These are phyloP conservation scores for Metroxylon sagu DNA, from an alignment of 176 grass and related monocot species.

Conservation along the genomic window DNA sequence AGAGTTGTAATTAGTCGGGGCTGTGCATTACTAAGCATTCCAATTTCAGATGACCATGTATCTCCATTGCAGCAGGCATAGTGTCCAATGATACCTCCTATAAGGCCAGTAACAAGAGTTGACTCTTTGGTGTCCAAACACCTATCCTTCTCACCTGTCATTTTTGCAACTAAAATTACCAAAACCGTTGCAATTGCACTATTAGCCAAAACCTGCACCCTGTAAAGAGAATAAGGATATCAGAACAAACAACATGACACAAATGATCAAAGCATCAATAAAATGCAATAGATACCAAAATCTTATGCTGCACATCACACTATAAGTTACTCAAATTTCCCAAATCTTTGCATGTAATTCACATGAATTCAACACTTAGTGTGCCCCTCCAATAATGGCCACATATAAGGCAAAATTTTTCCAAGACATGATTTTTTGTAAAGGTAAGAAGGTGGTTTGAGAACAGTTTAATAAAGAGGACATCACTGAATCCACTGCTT, in stretches of 20 bases:
- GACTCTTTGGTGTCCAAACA: constrained; percentile 79
- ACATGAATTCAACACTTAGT: too few species aligned
- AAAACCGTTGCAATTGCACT: constrained; percentile 72
- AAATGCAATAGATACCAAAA: not conserved
- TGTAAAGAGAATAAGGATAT: constrained; percentile 37
- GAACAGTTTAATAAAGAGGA: too few species aligned
- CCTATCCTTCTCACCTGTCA: constrained; percentile 52
- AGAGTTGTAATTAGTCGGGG: constrained; percentile 77
- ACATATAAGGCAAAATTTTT: too few species aligned
- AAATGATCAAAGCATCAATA: constrained; percentile 4
- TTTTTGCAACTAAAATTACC: constrained; percentile 44
- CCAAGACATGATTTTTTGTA: too few species aligned
- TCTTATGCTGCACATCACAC: not conserved
- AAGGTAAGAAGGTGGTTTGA: too few species aligned
- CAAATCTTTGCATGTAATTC: too few species aligned
- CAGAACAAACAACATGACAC: too few species aligned
- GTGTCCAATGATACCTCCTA: constrained; percentile 85
- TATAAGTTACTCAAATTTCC: too few species aligned
- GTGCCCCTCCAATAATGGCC: too few species aligned
- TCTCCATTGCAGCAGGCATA: constrained; percentile 97
- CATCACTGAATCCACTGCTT: too few species aligned
- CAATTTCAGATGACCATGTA: constrained; percentile 97
- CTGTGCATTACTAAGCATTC: constrained; percentile 76
- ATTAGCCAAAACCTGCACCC: constrained; percentile 93
- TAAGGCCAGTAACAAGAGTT: constrained; percentile 62